Conservation (phyloP, 305 asterid genomes). For the Fraxinus sp. region DNA sequence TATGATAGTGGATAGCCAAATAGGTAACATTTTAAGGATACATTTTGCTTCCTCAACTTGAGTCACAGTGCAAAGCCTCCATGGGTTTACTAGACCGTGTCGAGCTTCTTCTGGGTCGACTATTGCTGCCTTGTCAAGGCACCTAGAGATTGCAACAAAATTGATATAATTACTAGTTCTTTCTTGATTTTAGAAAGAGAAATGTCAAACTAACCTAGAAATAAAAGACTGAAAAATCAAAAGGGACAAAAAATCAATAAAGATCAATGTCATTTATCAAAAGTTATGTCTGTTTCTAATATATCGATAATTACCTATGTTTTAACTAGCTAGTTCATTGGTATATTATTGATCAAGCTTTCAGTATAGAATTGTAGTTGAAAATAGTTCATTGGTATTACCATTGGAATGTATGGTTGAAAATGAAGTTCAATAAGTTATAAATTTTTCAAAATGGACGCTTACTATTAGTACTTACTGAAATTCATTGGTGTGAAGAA, state of each 20-base stretch:
- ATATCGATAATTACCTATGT: too few species aligned
- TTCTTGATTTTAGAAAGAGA: neutral
- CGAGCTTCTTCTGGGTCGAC: conserved; percentile 38
- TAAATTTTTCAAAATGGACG: neutral
- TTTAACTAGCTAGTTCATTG: neutral
- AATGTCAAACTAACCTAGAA: neutral
- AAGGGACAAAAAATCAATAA: neutral
- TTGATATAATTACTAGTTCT: neutral
- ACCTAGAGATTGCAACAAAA: conserved; percentile 30
- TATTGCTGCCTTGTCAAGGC: conserved; percentile 67
- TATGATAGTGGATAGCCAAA: conserved; percentile 74
- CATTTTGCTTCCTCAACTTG: conserved; percentile 84
- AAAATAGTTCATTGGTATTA: too few species aligned
- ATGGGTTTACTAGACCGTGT: conserved; percentile 29
- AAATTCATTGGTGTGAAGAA: conserved; percentile 52
- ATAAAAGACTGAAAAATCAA: neutral
- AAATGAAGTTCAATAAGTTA: neutral
- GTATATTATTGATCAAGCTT: neutral
- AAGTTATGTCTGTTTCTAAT: neutral
- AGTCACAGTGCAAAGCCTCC: conserved; percentile 73
- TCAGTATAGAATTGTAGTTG: neutral
- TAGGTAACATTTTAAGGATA: conserved; percentile 61
- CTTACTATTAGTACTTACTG: conserved; percentile 34
- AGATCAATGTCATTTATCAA: neutral
- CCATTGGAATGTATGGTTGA: too few species aligned